Evolutionary conservation across 352 stramenopile species (phyloP).

Genomic region (Lagenidium sp.): DNA sequence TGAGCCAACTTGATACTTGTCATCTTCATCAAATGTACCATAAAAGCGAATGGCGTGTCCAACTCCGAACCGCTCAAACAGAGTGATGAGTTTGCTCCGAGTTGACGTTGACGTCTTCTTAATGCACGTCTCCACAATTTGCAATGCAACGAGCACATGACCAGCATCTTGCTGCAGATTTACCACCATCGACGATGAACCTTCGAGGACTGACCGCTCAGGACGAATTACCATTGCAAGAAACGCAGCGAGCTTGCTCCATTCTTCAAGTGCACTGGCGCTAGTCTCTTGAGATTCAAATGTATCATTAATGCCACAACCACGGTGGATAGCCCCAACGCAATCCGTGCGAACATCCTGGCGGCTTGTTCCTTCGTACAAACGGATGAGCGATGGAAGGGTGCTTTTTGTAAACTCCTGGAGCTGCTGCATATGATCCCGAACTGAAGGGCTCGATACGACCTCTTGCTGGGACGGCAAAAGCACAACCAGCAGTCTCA

Average conservation of each 20-base stretch:
- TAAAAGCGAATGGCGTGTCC: slow-evolving; percentile 43
- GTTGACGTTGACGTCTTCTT: neutral
- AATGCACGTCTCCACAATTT: slow-evolving; percentile 30
- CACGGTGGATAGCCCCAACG: slow-evolving; percentile 38
- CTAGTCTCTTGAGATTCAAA: no score
- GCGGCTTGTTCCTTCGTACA: slow-evolving; percentile 44
- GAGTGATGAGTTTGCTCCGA: slow-evolving; percentile 1
- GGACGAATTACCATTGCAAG: slow-evolving; percentile 44
- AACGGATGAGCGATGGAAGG: slow-evolving; percentile 31
- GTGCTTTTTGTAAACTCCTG: slow-evolving; percentile 30
- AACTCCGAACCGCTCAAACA: slow-evolving; percentile 53
- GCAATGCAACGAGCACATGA: slow-evolving; percentile 28
- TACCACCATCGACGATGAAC: no score
- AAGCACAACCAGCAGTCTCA: slow-evolving; percentile 45
- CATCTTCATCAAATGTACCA: slow-evolving; percentile 3
- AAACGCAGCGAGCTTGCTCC: slow-evolving; percentile 36
- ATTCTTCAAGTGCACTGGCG: slow-evolving; percentile 16
- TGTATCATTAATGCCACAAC: no score
- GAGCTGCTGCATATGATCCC: slow-evolving; percentile 10
- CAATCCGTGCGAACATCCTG: slow-evolving; percentile 46
- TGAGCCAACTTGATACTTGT: no score
- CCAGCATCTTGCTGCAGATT: no score
- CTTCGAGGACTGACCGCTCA: no score
- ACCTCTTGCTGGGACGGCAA: slow-evolving; percentile 30
- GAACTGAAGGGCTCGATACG: slow-evolving; percentile 8